phyloP scores from a whole-genome alignment of 257 asterid genomes.

The Nemophila menziesii region DNA sequence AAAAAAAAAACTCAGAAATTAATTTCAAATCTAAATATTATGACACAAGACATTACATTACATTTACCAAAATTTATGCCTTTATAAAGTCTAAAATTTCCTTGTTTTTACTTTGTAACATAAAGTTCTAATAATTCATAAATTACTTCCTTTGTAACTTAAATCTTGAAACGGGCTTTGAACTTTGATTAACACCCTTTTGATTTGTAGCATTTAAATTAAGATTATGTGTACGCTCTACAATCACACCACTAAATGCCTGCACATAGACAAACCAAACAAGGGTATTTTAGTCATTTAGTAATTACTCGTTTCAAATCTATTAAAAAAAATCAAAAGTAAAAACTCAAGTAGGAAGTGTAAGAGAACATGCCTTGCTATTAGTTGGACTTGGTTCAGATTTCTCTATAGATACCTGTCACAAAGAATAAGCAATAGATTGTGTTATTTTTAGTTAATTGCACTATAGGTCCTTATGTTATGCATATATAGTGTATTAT shows the following conservation, averaged over 20 bases:
- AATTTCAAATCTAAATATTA: too few relatives aligned
- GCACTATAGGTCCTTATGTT: too few relatives aligned
- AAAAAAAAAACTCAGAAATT: too few relatives aligned
- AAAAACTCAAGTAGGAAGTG: neutral
- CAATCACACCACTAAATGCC: slow-evolving; percentile 64
- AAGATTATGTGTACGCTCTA: slow-evolving; percentile 43
- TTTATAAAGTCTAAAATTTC: too few relatives aligned
- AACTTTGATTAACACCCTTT: slow-evolving; percentile 23
- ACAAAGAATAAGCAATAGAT: neutral
- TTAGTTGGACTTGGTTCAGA: slow-evolving; percentile 4
- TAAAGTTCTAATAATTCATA: neutral
- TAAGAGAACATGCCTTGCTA: slow-evolving; percentile 14
- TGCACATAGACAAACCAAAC: slow-evolving; percentile 10
- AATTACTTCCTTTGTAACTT: slow-evolving; percentile 53
- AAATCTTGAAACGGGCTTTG: slow-evolving; percentile 80
- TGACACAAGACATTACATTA: too few relatives aligned
- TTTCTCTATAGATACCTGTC: slow-evolving; percentile 12
- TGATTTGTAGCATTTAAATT: slow-evolving; percentile 25
- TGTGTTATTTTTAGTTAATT: too few relatives aligned
- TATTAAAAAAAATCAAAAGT: too few relatives aligned
- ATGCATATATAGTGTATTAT: too few relatives aligned
- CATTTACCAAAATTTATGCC: too few relatives aligned
- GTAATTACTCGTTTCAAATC: too few relatives aligned
- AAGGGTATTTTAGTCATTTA: neutral
- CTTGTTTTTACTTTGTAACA: too few relatives aligned